These are phyloP conservation scores for Sclerotinia minor DNA, from an alignment of 2,329 filamentous ascomycete genomes.

Conservation along the genomic window DNA sequence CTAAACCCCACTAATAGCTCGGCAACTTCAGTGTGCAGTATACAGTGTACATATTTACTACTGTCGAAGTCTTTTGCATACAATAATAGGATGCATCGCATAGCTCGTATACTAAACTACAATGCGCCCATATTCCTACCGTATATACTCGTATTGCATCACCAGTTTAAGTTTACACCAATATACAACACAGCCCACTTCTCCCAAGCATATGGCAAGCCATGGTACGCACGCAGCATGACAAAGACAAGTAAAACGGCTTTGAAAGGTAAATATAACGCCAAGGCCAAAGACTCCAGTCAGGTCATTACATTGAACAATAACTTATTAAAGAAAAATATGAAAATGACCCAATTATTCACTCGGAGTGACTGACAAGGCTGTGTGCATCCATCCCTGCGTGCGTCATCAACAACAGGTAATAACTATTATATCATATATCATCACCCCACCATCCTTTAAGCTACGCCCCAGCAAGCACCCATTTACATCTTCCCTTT, in stretches of 20 bases:
- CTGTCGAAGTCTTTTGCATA: no score
- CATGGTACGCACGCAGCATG: neutral
- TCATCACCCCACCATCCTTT: conserved; percentile 18
- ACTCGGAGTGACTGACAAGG: neutral
- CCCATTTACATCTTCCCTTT: neutral
- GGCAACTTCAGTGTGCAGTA: neutral
- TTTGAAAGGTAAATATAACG: neutral
- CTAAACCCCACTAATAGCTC: conserved; percentile 9
- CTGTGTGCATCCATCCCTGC: conserved; percentile 20
- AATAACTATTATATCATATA: conserved; percentile 9
- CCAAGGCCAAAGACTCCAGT: neutral
- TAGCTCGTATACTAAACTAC: neutral
- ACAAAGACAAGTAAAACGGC: neutral
- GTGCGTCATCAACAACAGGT: conserved; percentile 4
- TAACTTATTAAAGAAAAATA: neutral
- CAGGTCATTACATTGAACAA: neutral
- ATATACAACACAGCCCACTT: conserved; percentile 10
- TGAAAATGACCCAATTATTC: neutral
- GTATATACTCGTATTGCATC: neutral
- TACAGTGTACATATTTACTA: no score
- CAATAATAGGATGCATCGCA: neutral
- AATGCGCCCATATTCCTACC: no score
- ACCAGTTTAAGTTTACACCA: neutral
- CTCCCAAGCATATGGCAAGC: conserved; percentile 1
- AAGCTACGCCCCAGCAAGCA: conserved; percentile 5